These are phyloP conservation scores for Ophiognomonia clavigignenti-juglandacearum DNA, from an alignment of 2,329 filamentous ascomycete species.

Conservation along the genomic window DNA sequence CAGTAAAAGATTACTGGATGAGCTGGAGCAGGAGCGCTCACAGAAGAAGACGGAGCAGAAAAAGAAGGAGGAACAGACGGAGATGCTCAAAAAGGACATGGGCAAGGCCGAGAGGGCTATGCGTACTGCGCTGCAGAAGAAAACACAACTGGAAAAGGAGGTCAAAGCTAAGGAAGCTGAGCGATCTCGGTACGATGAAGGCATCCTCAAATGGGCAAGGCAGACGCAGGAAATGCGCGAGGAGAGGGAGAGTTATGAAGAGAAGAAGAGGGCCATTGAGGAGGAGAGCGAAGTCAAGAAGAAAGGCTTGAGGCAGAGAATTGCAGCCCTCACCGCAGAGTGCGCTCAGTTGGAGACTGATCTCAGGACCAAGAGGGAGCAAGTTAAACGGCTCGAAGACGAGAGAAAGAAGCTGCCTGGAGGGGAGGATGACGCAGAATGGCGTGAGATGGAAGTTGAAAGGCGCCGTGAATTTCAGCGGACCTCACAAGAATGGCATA, in stretches of 20 bases:
- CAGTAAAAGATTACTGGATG: conserved; percentile 58
- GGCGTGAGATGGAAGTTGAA: conserved; percentile 45
- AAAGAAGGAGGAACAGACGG: conserved; percentile 87
- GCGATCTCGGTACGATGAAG: conserved; percentile 64
- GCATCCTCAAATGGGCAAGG: conserved; percentile 62
- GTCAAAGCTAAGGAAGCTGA: conserved; percentile 66
- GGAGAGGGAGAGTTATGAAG: conserved; percentile 49
- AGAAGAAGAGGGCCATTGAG: conserved; percentile 47
- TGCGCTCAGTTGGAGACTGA: conserved; percentile 64
- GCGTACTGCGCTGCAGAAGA: conserved; percentile 72
- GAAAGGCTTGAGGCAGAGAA: conserved; percentile 49
- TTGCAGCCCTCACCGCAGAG: conserved; percentile 59
- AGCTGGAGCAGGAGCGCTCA: conserved; percentile 73
- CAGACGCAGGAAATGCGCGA: conserved; percentile 56
- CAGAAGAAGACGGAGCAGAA: conserved; percentile 72
- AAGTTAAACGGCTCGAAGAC: conserved; percentile 70
- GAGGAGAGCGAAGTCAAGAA: conserved; percentile 47
- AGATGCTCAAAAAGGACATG: conserved; percentile 76
- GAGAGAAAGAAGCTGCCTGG: conserved; percentile 60
- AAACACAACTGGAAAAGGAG: conserved; percentile 69
- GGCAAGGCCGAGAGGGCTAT: conserved; percentile 77
- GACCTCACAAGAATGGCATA: conserved; percentile 48
- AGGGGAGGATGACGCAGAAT: conserved; percentile 55
- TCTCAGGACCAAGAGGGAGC: conserved; percentile 64
- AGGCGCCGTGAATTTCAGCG: conserved; percentile 53